Base-by-base conservation (phyloP, 129 eudicot species). In the Centella asiatica region DNA sequence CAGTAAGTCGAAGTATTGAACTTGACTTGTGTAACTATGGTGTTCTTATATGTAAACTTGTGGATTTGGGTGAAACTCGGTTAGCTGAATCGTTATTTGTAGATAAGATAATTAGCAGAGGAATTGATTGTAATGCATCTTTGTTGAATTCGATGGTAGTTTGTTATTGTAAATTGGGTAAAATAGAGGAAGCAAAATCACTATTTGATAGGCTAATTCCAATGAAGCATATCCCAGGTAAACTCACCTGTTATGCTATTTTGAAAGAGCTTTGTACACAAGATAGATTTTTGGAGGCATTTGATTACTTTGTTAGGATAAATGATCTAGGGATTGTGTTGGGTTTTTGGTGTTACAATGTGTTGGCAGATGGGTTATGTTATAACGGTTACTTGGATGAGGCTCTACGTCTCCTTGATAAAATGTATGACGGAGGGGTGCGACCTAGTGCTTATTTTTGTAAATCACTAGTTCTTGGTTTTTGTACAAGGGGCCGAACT, bases 131-230 rank as follows among this genome's bases (percentile, higher is more conserved):
- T 0, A 64, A 56, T 8, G 65, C 64, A 2, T 34, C 46, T 10
- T 56, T 81, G 44, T 73, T 81, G 56, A 69, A 74, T 73, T 73
- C 85, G 44, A 78, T 85, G 85, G 62, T 62, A 54, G 47, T 81
- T 71, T 78, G 85, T 62, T 85, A 72, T 23, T 69, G 81, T 46
- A 76, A 81, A 56, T 74, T 85, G 44, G 83, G 83, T 49, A 75
- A 67, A 51, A 18, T 76, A 54, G 76, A 81, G 28, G 85, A 78
- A 50, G 94, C 76, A 28, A 78, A 71, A 22, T 50, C 62, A 7
- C 73, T 69, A 62, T 74, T 85, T 53, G 77, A 65, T 39, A 76
- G 53, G 80, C 50, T 85, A 4, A 11, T 76, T 11, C 39, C 20
- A 18, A 50, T 54, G 56, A 60, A 39, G 0, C 54, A 2, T 31